phyloP scores from a whole-genome alignment of 2,329 filamentous ascomycete genomes.

The Teratosphaeria epicoccoides region DNA sequence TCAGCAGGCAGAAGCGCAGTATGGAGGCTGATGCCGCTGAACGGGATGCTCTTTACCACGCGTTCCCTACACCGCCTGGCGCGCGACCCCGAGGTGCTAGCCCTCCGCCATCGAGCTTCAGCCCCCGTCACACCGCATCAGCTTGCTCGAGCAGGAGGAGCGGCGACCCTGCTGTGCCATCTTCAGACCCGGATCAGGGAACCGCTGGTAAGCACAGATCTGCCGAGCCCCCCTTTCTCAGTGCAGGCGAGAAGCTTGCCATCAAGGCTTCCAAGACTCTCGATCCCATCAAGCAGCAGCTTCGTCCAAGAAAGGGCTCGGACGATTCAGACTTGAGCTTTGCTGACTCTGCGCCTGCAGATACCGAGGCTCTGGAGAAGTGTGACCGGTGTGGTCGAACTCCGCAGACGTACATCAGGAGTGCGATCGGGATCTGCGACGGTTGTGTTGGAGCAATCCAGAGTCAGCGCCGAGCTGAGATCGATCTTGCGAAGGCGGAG shows the following conservation, averaged over 20 bases:
- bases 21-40: background rate
- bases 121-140: background rate
- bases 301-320: background rate
- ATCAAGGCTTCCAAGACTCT: conserved; percentile 1
- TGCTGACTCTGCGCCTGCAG: background rate
- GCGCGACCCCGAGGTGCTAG: background rate
- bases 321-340: conserved; percentile 1
- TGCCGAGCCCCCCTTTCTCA: background rate
- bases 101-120: background rate
- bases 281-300: background rate
- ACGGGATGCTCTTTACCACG: background rate
- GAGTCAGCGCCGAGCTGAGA: background rate
- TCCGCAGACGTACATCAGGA: background rate
- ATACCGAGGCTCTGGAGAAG: background rate
- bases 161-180: background rate
- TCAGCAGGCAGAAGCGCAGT: background rate
- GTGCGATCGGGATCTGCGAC: background rate
- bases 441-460: background rate
- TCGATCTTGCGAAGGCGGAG: background rate
- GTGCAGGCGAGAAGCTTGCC: background rate
- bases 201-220: background rate
- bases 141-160: background rate
- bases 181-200: background rate
- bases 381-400: background rate
- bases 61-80: background rate